Evolutionary conservation across 306 rosid genomes (phyloP).

Genomic region (Pterocarpus santalinus): DNA sequence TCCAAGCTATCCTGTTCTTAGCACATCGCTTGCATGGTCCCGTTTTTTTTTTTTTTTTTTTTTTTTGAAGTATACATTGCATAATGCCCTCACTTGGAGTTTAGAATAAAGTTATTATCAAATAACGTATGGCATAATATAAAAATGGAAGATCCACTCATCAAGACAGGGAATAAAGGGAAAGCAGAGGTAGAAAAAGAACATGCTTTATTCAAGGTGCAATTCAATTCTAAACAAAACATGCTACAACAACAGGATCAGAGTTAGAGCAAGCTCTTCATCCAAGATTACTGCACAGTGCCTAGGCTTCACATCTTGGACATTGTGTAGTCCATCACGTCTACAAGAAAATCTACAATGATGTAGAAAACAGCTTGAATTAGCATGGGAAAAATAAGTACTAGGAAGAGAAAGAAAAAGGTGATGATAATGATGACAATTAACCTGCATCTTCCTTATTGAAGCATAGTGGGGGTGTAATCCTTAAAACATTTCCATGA

Average conservation of each 20-base stretch:
- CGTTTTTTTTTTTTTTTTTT: no score
- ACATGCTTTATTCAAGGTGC: not conserved
- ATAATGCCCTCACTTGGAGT: no score
- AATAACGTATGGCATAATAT: no score
- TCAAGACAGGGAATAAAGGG: not conserved
- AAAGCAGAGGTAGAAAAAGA: not conserved
- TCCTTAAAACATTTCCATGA: slow-evolving; percentile 58
- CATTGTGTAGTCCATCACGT: slow-evolving; percentile 60
- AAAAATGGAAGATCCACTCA: no score
- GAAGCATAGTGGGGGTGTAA: slow-evolving; percentile 64
- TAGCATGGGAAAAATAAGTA: not conserved
- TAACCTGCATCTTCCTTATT: slow-evolving; percentile 65
- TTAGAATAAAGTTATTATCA: no score
- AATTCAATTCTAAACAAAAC: not conserved
- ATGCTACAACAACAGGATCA: not conserved
- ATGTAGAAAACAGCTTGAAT: slow-evolving; percentile 32
- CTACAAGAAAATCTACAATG: slow-evolving; percentile 59
- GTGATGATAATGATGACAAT: slow-evolving; percentile 15
- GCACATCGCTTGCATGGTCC: no score
- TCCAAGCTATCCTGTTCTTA: no score
- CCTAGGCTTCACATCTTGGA: slow-evolving; percentile 51
- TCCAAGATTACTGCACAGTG: not conserved
- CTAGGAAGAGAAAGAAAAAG: not conserved
- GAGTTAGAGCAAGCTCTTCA: slow-evolving; percentile 11
- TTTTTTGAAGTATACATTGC: no score